Percentiles rank a stretch among this genome's conserved stretches.
phyloP scores from a whole-genome alignment of 139 green algal species.

The Gonium pectorale region DNA sequence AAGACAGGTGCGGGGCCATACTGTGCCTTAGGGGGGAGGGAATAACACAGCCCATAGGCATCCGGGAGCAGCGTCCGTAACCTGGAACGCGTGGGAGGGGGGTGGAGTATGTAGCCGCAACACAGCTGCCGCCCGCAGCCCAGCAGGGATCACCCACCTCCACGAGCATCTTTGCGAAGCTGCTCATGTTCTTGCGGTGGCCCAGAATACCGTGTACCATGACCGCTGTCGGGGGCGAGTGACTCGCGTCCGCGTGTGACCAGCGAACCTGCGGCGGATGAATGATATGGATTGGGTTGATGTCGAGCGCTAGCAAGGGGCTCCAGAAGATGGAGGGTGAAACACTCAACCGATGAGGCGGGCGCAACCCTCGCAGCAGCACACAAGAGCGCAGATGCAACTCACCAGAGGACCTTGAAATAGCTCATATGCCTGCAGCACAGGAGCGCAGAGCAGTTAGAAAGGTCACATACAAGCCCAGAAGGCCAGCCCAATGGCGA shows the following conservation, averaged over 20 bases:
- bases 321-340: too few relatives aligned
- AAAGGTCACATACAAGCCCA: neutral
- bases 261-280: constrained; percentile 35
- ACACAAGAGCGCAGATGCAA: too few relatives aligned
- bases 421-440: constrained; percentile 30
- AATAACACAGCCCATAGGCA: too few relatives aligned
- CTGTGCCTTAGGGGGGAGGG: too few relatives aligned
- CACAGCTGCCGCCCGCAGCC: neutral
- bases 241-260: neutral
- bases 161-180: constrained; percentile 81
- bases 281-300: too few relatives aligned
- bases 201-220: constrained; percentile 96
- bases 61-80: too few relatives aligned
- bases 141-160: constrained; percentile 56
- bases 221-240: constrained; percentile 84
- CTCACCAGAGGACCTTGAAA: constrained; percentile 31
- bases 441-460: neutral
- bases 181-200: constrained; percentile 85
- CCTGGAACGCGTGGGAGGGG: too few relatives aligned
- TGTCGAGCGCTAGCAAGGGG: too few relatives aligned
- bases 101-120: too few relatives aligned
- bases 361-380: too few relatives aligned
- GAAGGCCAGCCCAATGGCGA: neutral
- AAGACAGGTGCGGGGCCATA: too few relatives aligned
- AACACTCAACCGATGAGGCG: neutral